Evolutionary conservation across 108 stramenopile species (phyloP).

Genomic region (Seminavis robusta): DNA sequence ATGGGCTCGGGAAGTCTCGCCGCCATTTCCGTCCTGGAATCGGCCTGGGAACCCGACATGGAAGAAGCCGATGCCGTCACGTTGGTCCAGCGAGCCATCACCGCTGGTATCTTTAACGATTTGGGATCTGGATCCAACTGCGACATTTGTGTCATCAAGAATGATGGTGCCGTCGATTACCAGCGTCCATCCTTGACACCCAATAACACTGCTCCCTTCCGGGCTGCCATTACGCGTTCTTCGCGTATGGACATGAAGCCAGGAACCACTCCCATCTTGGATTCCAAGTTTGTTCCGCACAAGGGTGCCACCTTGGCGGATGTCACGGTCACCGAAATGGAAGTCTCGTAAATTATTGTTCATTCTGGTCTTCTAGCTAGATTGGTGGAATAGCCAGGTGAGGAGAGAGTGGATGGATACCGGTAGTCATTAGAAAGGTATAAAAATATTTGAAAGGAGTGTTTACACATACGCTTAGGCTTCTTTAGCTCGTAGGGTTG

Average conservation of each 20-base stretch:
- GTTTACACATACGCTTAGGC: too few species aligned
- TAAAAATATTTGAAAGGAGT: too few species aligned
- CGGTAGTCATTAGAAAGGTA: too few species aligned
- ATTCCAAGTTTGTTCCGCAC: constrained; percentile 47
- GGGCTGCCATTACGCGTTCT: constrained; percentile 54
- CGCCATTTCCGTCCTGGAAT: constrained; percentile 97
- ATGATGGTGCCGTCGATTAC: constrained; percentile 60
- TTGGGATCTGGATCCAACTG: constrained; percentile 93
- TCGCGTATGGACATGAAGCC: constrained; percentile 54
- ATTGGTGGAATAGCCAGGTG: too few species aligned
- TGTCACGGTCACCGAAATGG: constrained; percentile 37
- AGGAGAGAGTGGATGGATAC: too few species aligned
- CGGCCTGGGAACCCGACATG: constrained; percentile 83
- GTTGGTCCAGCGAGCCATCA: constrained; percentile 91
- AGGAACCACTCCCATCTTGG: constrained; percentile 79
- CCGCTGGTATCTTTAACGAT: constrained; percentile 98
- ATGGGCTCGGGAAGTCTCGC: constrained; percentile 98
- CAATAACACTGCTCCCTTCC: constrained; percentile 67
- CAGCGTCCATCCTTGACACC: constrained; percentile 74
- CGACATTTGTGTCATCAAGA: constrained; percentile 93
- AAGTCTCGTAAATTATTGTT: constrained; percentile 9
- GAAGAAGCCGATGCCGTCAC: constrained; percentile 88
- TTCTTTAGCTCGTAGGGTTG: too few species aligned
- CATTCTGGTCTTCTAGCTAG: too few species aligned
- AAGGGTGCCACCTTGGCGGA: constrained; percentile 63